A percentile compares a stretch with the other conserved stretches of the same genome.
phyloP scores from a whole-genome alignment of 768 basidiomycete genomes.

The Boletus bicolor region DNA sequence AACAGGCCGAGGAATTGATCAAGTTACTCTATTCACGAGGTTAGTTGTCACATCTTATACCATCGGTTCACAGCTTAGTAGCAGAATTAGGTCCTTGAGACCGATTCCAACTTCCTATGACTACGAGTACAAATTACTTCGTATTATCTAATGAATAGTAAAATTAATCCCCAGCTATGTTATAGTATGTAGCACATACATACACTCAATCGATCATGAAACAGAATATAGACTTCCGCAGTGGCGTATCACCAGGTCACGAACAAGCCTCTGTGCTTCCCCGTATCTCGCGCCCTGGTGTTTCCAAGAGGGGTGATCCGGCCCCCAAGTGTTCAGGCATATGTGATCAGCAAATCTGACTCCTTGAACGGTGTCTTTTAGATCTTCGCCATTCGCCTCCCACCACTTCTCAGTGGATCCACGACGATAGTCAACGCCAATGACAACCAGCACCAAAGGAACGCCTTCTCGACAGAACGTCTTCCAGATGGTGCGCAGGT shows the following conservation, averaged over 20 bases:
- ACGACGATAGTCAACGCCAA: conserved; percentile 12
- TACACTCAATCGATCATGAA: conserved; percentile 1
- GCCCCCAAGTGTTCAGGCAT: conserved; percentile 15
- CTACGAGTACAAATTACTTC: not conserved
- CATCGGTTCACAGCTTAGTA: not conserved
- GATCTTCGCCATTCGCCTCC: conserved; percentile 12
- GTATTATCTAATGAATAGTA: not conserved
- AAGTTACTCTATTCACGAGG: conserved; percentile 7
- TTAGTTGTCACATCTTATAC: not conserved
- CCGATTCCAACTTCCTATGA: not conserved
- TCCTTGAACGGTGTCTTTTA: not conserved
- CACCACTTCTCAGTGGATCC: conserved; percentile 22
- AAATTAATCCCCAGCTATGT: not conserved
- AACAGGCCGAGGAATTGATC: conserved; percentile 20
- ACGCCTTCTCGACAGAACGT: conserved; percentile 9
- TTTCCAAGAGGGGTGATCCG: conserved; percentile 20
- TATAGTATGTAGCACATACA: conserved; percentile 2
- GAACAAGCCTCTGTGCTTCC: conserved; percentile 13
- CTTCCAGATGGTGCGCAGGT: conserved; percentile 31
- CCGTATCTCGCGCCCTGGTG: conserved; percentile 15
- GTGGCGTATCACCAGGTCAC: conserved; percentile 13
- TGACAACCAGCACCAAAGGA: conserved; percentile 20
- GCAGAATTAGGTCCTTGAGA: not conserved
- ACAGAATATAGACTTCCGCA: conserved; percentile 3
- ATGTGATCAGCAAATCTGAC: conserved; percentile 19